phyloP scores from a whole-genome alignment of 768 basidiomycete genomes.

The Podaxis rugospora region DNA sequence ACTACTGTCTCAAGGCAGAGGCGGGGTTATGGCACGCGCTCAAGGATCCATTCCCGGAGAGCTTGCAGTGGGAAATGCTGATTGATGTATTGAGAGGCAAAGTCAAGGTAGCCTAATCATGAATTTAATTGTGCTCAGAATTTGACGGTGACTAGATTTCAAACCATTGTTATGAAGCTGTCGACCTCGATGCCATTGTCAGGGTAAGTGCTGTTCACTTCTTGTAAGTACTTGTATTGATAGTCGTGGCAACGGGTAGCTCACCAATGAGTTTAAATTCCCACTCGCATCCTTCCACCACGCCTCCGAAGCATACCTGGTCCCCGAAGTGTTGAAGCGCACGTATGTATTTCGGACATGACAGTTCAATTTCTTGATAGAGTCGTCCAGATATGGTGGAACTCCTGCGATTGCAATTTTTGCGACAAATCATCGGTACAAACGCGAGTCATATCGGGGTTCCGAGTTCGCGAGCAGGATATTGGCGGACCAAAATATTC shows the following conservation, averaged over 20 bases:
- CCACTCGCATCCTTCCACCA: constrained; percentile 80
- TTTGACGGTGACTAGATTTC: constrained; percentile 39
- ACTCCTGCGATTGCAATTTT: constrained; percentile 78
- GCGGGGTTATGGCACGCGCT: constrained; percentile 38
- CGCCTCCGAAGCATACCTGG: constrained; percentile 88
- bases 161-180: constrained; percentile 68
- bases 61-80: constrained; percentile 68
- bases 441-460: constrained; percentile 61
- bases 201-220: constrained; percentile 40
- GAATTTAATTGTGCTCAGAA: not conserved
- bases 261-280: constrained; percentile 90
- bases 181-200: constrained; percentile 67
- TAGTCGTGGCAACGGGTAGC: constrained; percentile 28
- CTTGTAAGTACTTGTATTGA: not conserved
- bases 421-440: constrained; percentile 68
- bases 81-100: constrained; percentile 83
- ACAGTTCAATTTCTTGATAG: not conserved
- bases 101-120: constrained; percentile 55
- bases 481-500: constrained; percentile 65
- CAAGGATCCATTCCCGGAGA: constrained; percentile 58
- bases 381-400: constrained; percentile 34
- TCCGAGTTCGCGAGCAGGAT: constrained; percentile 76
- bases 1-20: constrained; percentile 62
- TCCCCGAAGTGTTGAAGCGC: constrained; percentile 74
- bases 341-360: constrained; percentile 39